Conservation (phyloP, 1,139 yeast species). For the Geotrichum australiense region DNA sequence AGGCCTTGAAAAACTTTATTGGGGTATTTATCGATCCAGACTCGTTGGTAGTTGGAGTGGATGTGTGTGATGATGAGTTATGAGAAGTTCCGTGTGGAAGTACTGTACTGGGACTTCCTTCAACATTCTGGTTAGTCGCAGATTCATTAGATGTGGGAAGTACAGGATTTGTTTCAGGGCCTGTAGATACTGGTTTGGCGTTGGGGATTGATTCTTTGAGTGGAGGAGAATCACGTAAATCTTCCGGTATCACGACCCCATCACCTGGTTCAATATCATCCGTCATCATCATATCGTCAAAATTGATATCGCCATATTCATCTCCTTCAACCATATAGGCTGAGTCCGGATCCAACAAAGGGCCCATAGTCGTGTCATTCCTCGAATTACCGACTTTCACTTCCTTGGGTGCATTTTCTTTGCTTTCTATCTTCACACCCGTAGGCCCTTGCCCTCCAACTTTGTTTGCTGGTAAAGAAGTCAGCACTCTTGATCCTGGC, state of each 20-base stretch:
- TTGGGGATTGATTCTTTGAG: neutral
- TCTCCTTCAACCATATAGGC: conserved; percentile 7
- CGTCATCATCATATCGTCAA: conserved; percentile 8
- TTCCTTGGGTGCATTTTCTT: too few relatives aligned
- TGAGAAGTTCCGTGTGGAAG: neutral
- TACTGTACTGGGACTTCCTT: too few relatives aligned
- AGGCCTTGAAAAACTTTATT: conserved; percentile 14
- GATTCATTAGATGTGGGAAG: neutral
- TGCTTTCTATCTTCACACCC: too few relatives aligned
- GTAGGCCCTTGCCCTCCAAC: too few relatives aligned
- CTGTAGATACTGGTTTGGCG: neutral
- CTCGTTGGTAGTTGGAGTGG: neutral
- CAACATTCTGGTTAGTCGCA: neutral
- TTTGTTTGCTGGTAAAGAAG: too few relatives aligned
- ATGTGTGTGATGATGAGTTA: neutral
- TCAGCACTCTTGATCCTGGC: conserved; percentile 1
- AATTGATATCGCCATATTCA: conserved; percentile 12
- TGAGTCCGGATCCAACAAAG: conserved; percentile 15
- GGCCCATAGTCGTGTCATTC: conserved; percentile 3
- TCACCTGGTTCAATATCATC: conserved; percentile 6
- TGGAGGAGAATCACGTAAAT: neutral
- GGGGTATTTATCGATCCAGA: conserved; percentile 10
- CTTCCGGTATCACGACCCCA: neutral
- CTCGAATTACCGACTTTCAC: too few relatives aligned
- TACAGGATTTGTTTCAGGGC: neutral